phyloP scores from a whole-genome alignment of 768 basidiomycete genomes.

The Amanita muscaria region DNA sequence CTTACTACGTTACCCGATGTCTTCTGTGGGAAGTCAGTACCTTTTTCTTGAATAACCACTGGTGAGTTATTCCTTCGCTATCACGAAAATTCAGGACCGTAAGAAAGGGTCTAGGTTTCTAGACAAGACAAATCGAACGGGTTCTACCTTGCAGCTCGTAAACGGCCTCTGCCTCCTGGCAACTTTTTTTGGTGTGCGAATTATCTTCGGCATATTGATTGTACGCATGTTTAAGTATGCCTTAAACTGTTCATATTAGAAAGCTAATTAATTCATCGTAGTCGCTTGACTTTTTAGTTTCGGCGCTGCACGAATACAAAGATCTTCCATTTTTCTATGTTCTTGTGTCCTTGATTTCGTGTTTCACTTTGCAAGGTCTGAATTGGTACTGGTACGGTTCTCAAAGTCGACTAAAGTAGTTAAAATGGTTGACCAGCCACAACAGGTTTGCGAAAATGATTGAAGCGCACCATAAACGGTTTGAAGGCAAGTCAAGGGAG shows the following conservation, averaged over 20 bases:
- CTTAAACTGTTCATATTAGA: neutral
- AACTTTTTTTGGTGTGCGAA: slow-evolving; percentile 61
- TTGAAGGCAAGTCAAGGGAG: slow-evolving; percentile 23
- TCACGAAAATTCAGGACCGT: neutral
- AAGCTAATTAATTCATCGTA: slow-evolving; percentile 16
- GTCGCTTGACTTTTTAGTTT: slow-evolving; percentile 61
- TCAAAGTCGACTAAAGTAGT: no score
- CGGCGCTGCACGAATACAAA: slow-evolving; percentile 45
- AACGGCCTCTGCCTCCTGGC: slow-evolving; percentile 63
- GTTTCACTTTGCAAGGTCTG: slow-evolving; percentile 57
- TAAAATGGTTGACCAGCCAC: neutral
- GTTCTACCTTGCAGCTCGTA: slow-evolving; percentile 53
- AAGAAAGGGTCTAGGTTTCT: slow-evolving; percentile 42
- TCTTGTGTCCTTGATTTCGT: slow-evolving; percentile 46
- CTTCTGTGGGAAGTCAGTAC: slow-evolving; percentile 84
- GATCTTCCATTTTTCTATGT: slow-evolving; percentile 45
- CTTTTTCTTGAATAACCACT: slow-evolving; percentile 82
- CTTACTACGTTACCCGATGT: slow-evolving; percentile 72
- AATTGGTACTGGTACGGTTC: slow-evolving; percentile 80
- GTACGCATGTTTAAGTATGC: slow-evolving; percentile 21
- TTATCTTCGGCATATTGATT: slow-evolving; percentile 58
- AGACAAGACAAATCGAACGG: slow-evolving; percentile 69
- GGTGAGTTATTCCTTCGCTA: slow-evolving; percentile 35
- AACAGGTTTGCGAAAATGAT: slow-evolving; percentile 73
- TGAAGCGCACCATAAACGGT: slow-evolving; percentile 51